phyloP scores from a whole-genome alignment of 1,139 yeast species.

The Wickerhamomyces sp. region DNA sequence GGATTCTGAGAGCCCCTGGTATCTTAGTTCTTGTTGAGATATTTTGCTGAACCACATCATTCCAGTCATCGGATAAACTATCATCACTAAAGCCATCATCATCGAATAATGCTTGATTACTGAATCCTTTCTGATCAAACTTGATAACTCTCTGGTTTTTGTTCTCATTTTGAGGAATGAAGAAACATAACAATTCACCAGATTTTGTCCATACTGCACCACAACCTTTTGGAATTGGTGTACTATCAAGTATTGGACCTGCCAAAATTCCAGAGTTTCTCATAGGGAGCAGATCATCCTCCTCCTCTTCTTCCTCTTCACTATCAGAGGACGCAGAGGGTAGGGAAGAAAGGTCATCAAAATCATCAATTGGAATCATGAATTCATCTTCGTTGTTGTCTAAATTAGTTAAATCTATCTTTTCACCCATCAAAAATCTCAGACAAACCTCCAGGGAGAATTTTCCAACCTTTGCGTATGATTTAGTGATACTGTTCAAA shows the following conservation, averaged over 20 bases:
- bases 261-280: constrained; percentile 10
- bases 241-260: constrained; percentile 54
- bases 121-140: constrained; percentile 40
- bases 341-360: constrained; percentile 26
- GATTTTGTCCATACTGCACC: constrained; percentile 84
- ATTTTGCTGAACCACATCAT: constrained; percentile 34
- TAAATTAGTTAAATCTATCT: constrained; percentile 44
- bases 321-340: constrained; percentile 25
- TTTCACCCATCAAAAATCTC: constrained; percentile 77
- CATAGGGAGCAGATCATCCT: constrained; percentile 20
- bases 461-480: constrained; percentile 50
- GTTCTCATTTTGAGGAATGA: constrained; percentile 49
- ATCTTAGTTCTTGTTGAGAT: constrained; percentile 29
- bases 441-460: constrained; percentile 82
- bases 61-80: constrained; percentile 36
- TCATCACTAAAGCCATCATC: constrained; percentile 32
- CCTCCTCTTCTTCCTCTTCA: constrained; percentile 22
- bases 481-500: constrained; percentile 51
- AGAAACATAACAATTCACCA: constrained; percentile 80
- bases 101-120: constrained; percentile 24
- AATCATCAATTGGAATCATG: constrained; percentile 24
- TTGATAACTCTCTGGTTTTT: constrained; percentile 33
- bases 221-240: constrained; percentile 90
- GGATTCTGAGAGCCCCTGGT: constrained; percentile 26
- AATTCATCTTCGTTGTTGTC: constrained; percentile 24